phyloP scores from a whole-genome alignment of 2,329 filamentous ascomycete genomes.

The Blumeria graminis region DNA sequence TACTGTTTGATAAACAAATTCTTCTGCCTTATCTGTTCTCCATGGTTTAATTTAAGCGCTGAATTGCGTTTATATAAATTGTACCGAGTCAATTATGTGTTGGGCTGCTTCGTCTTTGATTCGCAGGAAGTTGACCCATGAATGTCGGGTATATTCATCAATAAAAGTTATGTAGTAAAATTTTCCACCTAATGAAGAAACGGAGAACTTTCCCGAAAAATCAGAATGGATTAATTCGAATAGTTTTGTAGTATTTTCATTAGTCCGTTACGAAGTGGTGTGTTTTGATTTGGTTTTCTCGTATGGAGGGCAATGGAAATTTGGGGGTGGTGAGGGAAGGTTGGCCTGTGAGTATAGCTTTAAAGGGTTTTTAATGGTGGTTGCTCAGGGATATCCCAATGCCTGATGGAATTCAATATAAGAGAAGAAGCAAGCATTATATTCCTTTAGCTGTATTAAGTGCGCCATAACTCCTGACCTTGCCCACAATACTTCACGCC shows the following conservation, averaged over 20 bases:
- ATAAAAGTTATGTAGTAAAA: neutral
- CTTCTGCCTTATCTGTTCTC: neutral
- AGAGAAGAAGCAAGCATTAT: neutral
- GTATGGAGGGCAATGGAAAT: neutral
- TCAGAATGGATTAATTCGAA: neutral
- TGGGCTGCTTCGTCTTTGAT: neutral
- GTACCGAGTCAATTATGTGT: neutral
- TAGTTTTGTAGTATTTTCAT: neutral
- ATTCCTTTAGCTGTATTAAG: neutral
- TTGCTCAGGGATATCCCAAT: neutral
- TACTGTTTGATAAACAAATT: neutral
- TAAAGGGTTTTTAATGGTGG: neutral
- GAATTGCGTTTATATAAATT: neutral
- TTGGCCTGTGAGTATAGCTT: neutral
- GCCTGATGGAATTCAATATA: neutral
- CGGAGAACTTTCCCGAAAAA: neutral
- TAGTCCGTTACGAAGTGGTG: neutral
- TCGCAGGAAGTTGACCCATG: neutral
- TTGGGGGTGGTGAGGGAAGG: neutral
- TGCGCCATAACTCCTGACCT: neutral
- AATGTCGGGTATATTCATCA: neutral
- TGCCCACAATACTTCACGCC: neutral
- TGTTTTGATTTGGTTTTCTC: conserved; percentile 1
- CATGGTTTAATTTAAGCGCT: neutral
- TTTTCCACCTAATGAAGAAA: neutral